Conservation (phyloP, 768 basidiomycete species). For the Tulasnella sp. region DNA sequence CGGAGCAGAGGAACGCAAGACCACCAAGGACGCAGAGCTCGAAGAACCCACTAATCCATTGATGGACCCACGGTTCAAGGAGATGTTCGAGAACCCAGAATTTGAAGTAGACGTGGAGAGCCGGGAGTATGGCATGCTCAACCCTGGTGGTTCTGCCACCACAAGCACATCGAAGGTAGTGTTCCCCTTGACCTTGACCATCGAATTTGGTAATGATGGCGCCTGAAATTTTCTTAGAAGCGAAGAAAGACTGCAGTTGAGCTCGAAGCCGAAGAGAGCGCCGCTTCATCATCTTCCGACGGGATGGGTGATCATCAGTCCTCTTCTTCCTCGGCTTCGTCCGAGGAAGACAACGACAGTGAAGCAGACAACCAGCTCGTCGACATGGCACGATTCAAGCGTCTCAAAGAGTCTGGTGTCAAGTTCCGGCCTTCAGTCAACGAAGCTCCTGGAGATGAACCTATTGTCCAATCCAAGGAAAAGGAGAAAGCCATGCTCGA, state of each 20-base stretch:
- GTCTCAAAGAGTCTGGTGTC: constrained; percentile 23
- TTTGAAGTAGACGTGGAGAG: constrained; percentile 87
- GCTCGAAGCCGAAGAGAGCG: constrained; percentile 85
- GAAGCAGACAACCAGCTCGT: constrained; percentile 32
- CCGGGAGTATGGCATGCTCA: constrained; percentile 87
- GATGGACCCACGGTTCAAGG: constrained; percentile 83
- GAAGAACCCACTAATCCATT: constrained; percentile 49
- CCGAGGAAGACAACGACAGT: constrained; percentile 30
- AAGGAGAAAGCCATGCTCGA: constrained; percentile 16
- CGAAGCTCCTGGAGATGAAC: constrained; percentile 27
- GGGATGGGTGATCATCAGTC: constrained; percentile 30
- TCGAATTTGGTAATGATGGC: neutral
- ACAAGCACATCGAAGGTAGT: constrained; percentile 36
- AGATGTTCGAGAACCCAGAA: constrained; percentile 85
- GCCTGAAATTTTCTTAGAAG: constrained; percentile 34
- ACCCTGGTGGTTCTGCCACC: constrained; percentile 73
- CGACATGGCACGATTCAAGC: constrained; percentile 9
- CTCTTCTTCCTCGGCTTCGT: neutral
- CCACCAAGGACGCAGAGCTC: constrained; percentile 35
- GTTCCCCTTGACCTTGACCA: neutral
- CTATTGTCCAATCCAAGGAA: constrained; percentile 6
- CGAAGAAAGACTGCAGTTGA: constrained; percentile 74
- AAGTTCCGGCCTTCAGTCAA: constrained; percentile 24
- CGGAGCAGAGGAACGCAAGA: constrained; percentile 41
- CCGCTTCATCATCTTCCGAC: constrained; percentile 43